Evolutionary conservation across 768 basidiomycete genomes (phyloP).

Genomic region (Tricholoma sp.): DNA sequence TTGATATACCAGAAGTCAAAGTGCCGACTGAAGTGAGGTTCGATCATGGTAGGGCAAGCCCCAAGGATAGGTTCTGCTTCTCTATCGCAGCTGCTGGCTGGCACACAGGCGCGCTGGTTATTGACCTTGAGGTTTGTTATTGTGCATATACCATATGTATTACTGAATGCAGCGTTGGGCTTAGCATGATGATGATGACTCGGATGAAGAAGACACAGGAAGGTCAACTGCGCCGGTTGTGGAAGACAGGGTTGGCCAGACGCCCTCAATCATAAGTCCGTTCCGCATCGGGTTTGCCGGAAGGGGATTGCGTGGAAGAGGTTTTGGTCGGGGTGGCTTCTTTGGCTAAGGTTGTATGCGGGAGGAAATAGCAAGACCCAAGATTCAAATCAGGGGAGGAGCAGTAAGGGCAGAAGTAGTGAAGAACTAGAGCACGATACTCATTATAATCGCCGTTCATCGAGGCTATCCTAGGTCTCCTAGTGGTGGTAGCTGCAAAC

Average conservation of each 20-base stretch:
- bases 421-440: no score
- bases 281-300: constrained; percentile 62
- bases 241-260: constrained; percentile 25
- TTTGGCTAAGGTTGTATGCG: constrained; percentile 1
- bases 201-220: constrained; percentile 29
- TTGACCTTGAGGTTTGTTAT: constrained; percentile 68
- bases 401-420: no score
- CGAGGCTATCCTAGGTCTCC: no score
- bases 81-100: constrained; percentile 80
- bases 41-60: constrained; percentile 46
- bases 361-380: no score
- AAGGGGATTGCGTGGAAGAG: constrained; percentile 29
- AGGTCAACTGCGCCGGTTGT: constrained; percentile 3
- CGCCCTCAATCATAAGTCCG: constrained; percentile 22
- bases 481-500: no score
- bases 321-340: constrained; percentile 15
- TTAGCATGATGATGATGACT: constrained; percentile 26
- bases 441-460: no score
- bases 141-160: background rate
- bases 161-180: constrained; percentile 12
- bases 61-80: constrained; percentile 69
- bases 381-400: no score
- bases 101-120: constrained; percentile 88
- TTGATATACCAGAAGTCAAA: constrained; percentile 39
- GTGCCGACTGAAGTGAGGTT: constrained; percentile 73